Percentiles rank a stretch among this genome's conserved stretches.
phyloP scores from a whole-genome alignment of 2,329 filamentous ascomycete genomes.

The Apiospora arundinis region DNA sequence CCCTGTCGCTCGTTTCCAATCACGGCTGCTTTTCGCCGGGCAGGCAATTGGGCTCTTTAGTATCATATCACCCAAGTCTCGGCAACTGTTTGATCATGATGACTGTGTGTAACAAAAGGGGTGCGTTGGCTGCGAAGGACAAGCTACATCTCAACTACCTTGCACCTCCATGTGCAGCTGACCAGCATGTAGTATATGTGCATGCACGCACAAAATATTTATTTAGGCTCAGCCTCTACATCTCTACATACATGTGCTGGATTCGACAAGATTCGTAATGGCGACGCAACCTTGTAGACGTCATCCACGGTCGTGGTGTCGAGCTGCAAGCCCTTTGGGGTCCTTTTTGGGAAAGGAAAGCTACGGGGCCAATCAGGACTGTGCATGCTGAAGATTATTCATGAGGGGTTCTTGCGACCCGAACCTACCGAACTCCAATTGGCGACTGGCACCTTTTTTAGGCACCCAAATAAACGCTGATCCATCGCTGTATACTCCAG shows the following conservation, averaged over 20 bases:
- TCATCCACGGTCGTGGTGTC: not conserved
- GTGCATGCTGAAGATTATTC: constrained; percentile 7
- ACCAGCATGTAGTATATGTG: too few species aligned
- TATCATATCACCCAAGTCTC: not conserved
- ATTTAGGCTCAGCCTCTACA: not conserved
- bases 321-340: constrained; percentile 4
- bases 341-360: not conserved
- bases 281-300: not conserved
- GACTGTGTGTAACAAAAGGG: not conserved
- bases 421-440: constrained; percentile 7
- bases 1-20: not conserved
- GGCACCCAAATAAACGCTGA: constrained; percentile 15
- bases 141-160: not conserved
- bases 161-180: not conserved
- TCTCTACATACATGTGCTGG: not conserved
- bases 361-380: not conserved
- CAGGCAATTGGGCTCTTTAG: not conserved
- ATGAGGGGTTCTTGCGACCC: constrained; percentile 7
- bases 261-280: constrained; percentile 1
- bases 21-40: not conserved
- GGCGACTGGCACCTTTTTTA: not conserved
- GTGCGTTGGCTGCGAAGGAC: not conserved
- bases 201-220: not conserved
- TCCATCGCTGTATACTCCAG: not conserved
- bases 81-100: not conserved